These are phyloP conservation scores for Ceraceosorus guamensis DNA, from an alignment of 1,284 basidiomycete species.

Conservation along the genomic window DNA sequence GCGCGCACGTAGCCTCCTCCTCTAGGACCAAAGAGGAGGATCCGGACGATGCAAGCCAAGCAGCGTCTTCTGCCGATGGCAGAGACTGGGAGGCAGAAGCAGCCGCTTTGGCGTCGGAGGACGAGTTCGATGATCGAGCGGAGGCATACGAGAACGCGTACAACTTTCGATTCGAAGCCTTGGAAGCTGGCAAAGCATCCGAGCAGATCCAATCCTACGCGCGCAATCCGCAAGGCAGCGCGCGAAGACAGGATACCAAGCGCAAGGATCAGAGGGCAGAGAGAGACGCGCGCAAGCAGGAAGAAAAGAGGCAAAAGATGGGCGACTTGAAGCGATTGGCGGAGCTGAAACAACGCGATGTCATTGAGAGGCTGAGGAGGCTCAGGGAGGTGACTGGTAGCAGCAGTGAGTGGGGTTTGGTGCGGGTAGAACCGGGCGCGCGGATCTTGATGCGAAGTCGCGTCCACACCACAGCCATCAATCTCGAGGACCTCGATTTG, in stretches of 20 bases:
- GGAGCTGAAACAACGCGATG: constrained; percentile 38
- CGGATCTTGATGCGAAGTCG: too few relatives aligned
- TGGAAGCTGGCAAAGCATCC: constrained; percentile 25
- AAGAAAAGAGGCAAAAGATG: constrained; percentile 41
- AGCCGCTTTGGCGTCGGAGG: constrained; percentile 36
- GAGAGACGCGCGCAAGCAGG: constrained; percentile 36
- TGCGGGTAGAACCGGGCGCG: too few relatives aligned
- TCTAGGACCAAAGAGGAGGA: constrained; percentile 4
- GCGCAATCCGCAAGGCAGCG: constrained; percentile 32
- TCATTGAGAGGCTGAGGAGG: constrained; percentile 40
- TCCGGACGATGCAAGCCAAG: too few relatives aligned
- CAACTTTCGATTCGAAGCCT: constrained; percentile 47
- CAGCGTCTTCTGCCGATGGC: constrained; percentile 12
- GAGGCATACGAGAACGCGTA: constrained; percentile 46
- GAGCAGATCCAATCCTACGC: constrained; percentile 39
- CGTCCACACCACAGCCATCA: too few relatives aligned
- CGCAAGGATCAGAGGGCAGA: constrained; percentile 42
- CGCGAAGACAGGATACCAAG: constrained; percentile 37
- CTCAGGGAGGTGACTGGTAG: constrained; percentile 39
- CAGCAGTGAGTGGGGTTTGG: constrained; percentile 11
- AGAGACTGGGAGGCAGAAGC: constrained; percentile 46
- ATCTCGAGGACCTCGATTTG: constrained; percentile 35
- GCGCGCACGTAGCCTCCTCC: too few relatives aligned
- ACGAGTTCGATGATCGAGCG: constrained; percentile 38
- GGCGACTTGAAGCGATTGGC: constrained; percentile 35